Base-by-base conservation (phyloP, 2,329 filamentous ascomycete genomes). In the Arthroderma sp. region DNA sequence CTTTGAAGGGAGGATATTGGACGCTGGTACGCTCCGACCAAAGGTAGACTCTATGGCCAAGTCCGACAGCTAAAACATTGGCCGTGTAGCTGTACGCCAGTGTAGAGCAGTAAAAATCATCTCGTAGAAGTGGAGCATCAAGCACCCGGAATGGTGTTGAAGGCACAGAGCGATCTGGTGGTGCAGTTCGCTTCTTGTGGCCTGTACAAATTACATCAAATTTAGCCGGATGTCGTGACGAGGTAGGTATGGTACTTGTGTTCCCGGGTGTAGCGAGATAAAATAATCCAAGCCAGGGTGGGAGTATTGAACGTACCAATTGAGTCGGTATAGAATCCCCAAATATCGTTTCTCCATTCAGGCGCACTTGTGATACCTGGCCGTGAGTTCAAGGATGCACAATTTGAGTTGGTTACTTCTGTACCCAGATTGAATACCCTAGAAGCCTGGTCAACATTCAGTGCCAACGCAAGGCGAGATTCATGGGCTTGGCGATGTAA, bases 31-130 rank as follows among this genome's bases (percentile, higher is more conserved):
- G 64, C 59, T 96, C 88, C 0, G 86, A 89, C 91, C 89, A 98
- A 4, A 85, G 76, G 60, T 94, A 95, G 4, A 98, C 75, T 32
- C 80, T 71, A 44, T 81, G 78, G 0, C 81, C 82, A 9, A 96
- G 71, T 0, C 86, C 89, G 11, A 96, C 85, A 11, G 86, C 89
- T 10, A 98, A 73, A 9, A 82, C 84, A 43, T 83, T 76, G 42
- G 78, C 75, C 5, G 77, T 83, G 36, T 74, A 63, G 0, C 83
- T 94, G 61, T 94, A 96, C 6, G 91, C 86, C 44, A 98, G 72
- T 2, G 88, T 73, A 0, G 88, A 91, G 65, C 87, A 95, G 61
- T 98, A 98, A 61, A 88, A 98, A 62, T 98, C 89, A 56, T 96
- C 87, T 46, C 86, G 79, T n/a, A 96, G 70, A 42, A 79, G 77